Percentiles rank a stretch among this genome's conserved stretches.
phyloP scores from a whole-genome alignment of 352 stramenopile species.

The Phytophthora meadii region DNA sequence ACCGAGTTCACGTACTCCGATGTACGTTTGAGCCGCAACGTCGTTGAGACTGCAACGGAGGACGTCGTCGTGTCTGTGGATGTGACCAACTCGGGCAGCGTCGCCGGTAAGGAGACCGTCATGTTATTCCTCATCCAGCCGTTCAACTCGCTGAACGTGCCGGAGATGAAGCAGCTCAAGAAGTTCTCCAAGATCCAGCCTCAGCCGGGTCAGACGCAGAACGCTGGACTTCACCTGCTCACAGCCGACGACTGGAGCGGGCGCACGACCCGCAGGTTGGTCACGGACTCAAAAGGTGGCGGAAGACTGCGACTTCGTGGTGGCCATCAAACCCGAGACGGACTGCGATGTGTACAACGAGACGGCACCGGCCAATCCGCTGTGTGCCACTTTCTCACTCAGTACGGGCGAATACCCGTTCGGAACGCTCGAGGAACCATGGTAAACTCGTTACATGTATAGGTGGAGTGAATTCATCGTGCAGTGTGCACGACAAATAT shows the following conservation, averaged over 20 bases:
- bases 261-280: slow-evolving; percentile 67
- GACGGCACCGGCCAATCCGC: slow-evolving; percentile 18
- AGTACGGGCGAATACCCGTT: slow-evolving; percentile 34
- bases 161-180: slow-evolving; percentile 36
- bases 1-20: slow-evolving; percentile 66
- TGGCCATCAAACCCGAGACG: slow-evolving; percentile 66
- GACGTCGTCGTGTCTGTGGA: slow-evolving; percentile 44
- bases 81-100: slow-evolving; percentile 54
- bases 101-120: slow-evolving; percentile 26
- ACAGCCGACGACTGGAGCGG: slow-evolving; percentile 31
- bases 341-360: slow-evolving; percentile 46
- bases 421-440: slow-evolving; percentile 29
- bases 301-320: slow-evolving; percentile 59
- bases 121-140: slow-evolving; percentile 35
- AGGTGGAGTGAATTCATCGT: too few species aligned
- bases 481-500: too few species aligned
- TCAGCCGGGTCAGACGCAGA: slow-evolving; percentile 41
- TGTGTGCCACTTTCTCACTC: slow-evolving; percentile 47
- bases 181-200: slow-evolving; percentile 57
- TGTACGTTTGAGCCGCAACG: slow-evolving; percentile 42
- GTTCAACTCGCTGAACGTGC: slow-evolving; percentile 24
- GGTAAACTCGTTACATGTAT: slow-evolving; percentile 21
- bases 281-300: slow-evolving; percentile 52
- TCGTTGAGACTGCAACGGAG: slow-evolving; percentile 9
- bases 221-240: slow-evolving; percentile 50